A percentile compares a stretch with the other conserved stretches of the same genome.
These are phyloP conservation scores for Microbotryomycetes sp. DNA, from an alignment of 1,284 basidiomycete species.

Conservation along the genomic window DNA sequence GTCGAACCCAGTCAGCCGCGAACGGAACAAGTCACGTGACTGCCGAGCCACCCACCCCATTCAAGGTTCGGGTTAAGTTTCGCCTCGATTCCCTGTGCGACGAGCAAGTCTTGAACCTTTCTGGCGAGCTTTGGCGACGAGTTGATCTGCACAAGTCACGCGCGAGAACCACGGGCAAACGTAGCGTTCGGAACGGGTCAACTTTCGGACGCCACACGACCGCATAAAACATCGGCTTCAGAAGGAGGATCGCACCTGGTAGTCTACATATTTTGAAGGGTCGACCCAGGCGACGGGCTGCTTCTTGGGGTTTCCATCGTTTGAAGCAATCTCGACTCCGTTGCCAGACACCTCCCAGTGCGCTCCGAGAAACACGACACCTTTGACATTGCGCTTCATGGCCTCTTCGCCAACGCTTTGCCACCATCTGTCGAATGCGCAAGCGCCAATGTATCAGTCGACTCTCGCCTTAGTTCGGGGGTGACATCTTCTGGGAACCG, in stretches of 20 bases:
- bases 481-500: too few species aligned
- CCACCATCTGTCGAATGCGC: constrained; percentile 12
- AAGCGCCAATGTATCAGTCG: too few species aligned
- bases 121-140: constrained; percentile 20
- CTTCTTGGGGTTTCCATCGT: constrained; percentile 21
- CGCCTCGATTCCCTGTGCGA: constrained; percentile 28
- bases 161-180: neutral
- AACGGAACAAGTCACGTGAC: neutral
- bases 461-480: too few species aligned
- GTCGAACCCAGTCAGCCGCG: neutral
- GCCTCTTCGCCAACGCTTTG: constrained; percentile 28
- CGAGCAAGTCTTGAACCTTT: constrained; percentile 15
- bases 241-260: constrained; percentile 3
- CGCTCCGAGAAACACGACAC: constrained; percentile 35
- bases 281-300: constrained; percentile 35
- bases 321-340: constrained; percentile 28
- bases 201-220: too few species aligned
- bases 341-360: constrained; percentile 31
- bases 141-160: constrained; percentile 19
- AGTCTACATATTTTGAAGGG: constrained; percentile 29
- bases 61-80: constrained; percentile 29
- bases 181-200: neutral
- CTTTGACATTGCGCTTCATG: constrained; percentile 23
- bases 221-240: neutral
- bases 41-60: constrained; percentile 6